Evolutionary conservation across 129 eudicot species (phyloP).

Genomic region (Helichrysum umbraculigerum): DNA sequence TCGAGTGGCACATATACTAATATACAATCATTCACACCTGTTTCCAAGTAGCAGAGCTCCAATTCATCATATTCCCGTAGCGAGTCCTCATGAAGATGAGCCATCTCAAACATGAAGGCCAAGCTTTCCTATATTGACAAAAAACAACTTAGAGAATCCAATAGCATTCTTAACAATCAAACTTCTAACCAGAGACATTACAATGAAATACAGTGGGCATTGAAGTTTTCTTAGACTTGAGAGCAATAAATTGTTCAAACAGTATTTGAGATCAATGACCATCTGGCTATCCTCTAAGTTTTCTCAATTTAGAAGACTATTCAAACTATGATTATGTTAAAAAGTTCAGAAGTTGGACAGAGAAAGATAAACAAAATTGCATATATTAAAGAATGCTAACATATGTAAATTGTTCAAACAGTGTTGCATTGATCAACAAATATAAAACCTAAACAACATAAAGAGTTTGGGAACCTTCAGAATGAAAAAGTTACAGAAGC

Average conservation of each 20-base stretch:
- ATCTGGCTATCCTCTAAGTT: neutral
- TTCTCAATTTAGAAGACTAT: neutral
- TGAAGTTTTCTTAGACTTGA: neutral
- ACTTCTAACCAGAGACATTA: conserved; percentile 14
- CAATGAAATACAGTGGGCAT: neutral
- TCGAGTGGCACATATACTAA: neutral
- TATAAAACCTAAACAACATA: conserved; percentile 11
- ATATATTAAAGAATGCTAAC: conserved; percentile 20
- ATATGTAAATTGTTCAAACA: conserved; percentile 7
- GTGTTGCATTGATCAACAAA: conserved; percentile 5
- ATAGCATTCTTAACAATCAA: conserved; percentile 14
- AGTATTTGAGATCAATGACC: neutral
- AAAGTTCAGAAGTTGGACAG: neutral
- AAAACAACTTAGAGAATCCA: neutral
- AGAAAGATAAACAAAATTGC: neutral
- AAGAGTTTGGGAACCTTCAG: conserved; percentile 56
- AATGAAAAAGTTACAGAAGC: conserved; percentile 94
- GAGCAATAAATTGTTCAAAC: neutral
- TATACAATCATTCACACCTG: conserved; percentile 57
- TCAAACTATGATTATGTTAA: neutral
- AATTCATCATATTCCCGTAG: conserved; percentile 98
- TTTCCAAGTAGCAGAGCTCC: conserved; percentile 96
- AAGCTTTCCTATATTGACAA: conserved; percentile 72
- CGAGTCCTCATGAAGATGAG: conserved; percentile 97
- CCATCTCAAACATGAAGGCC: conserved; percentile 99